Base-by-base conservation (phyloP, 2,329 filamentous ascomycete species). In the Arthrinium phaeospermum region DNA sequence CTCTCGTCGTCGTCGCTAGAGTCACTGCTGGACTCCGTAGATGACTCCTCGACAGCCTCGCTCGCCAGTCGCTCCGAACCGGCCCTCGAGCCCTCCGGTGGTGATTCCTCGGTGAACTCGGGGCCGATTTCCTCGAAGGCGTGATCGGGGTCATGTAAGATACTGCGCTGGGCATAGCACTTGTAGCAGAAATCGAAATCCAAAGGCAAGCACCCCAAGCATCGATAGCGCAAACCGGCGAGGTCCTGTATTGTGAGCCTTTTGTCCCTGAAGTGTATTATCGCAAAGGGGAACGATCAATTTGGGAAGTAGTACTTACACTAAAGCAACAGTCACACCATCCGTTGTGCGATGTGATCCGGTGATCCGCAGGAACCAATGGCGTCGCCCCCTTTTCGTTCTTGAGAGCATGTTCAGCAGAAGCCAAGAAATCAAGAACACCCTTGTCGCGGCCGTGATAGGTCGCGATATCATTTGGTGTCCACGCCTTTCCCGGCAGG, bases 381-480 rank as follows among this genome's bases (percentile, higher is more conserved):
- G 53, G 53, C 16, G 34, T 3, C 16, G 13, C 0, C 16, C 1
- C 53, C 27, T 19, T 2, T 1, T 5, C 3, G n/a, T n/a, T 7
- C 30, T 0, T 4, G 3, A 2, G 1, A 34, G 2, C 6, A 7
- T 37, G 1, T 22, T 4, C 16, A 22, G 7, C 7, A 2, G 53
- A 30, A 3, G 1, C 16, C 53, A 61, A 14, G 4, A 61, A 19
- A 2, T 37, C 16, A 16, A 61, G 14, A 7, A 37, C 30, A 6
- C 16, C 7, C 30, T 37, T 16, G 30, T 6, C 7, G 0, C 30
- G 53, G 4, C 16, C 53, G 7, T 61, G 53, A 6, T 61, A 61
- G 3, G 16, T 22, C 8, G 53, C 53, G 7, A 61, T 37, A 1
- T 30, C 53, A 3, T 22, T 3, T 14, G 53, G 53, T 0, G 53